Conservation (phyloP, 768 basidiomycete species). For the Rhodosporidiobolus odoratus region DNA sequence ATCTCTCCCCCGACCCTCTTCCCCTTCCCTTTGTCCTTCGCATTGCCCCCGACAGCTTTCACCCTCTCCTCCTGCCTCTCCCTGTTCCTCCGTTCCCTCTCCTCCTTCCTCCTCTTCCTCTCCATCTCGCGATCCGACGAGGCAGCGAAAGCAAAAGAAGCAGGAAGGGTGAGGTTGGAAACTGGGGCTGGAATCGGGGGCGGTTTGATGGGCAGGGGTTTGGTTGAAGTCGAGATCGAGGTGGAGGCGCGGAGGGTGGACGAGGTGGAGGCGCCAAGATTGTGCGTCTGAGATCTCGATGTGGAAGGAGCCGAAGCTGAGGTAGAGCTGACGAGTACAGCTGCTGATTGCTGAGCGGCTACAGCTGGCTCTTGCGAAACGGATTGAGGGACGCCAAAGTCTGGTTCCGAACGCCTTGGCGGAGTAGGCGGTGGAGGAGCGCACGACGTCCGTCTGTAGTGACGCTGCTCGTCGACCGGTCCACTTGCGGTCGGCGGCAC, state of each 20-base stretch:
- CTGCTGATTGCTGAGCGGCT: too few relatives aligned
- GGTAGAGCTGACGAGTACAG: too few relatives aligned
- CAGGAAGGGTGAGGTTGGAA: conserved; percentile 13
- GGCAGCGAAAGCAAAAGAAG: conserved; percentile 16
- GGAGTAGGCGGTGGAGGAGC: neutral
- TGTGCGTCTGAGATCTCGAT: too few relatives aligned
- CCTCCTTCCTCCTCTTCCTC: neutral
- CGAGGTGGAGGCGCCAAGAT: neutral
- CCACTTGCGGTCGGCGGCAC: too few relatives aligned
- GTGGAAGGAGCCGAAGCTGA: too few relatives aligned
- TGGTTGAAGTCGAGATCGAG: neutral
- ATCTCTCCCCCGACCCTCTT: neutral
- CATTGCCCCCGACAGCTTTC: too few relatives aligned
- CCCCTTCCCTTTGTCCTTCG: conserved; percentile 17
- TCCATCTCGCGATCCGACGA: conserved; percentile 1
- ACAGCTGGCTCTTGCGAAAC: too few relatives aligned
- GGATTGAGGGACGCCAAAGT: too few relatives aligned
- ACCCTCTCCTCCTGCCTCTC: neutral
- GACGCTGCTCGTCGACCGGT: too few relatives aligned
- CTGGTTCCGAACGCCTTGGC: too few relatives aligned
- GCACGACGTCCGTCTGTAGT: too few relatives aligned
- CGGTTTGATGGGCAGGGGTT: neutral
- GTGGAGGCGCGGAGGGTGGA: neutral
- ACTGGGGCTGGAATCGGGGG: neutral
- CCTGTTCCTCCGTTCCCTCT: conserved; percentile 14